These are phyloP conservation scores for Magnaporthiopsis incrustans DNA, from an alignment of 2,329 filamentous ascomycete species.

Conservation along the genomic window DNA sequence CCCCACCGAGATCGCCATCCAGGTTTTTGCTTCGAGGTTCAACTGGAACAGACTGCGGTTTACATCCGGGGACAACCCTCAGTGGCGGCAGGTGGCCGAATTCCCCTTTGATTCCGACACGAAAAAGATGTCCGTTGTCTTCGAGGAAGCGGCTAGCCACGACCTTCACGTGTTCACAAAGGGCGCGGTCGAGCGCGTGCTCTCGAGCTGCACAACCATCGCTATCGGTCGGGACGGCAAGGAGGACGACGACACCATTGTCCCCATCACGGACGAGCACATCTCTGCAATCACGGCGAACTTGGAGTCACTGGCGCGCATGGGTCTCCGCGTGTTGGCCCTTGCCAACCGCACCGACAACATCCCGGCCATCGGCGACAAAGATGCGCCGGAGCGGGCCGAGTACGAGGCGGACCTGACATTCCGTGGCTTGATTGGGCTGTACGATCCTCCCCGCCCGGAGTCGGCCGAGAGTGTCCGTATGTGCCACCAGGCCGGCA, in stretches of 20 bases:
- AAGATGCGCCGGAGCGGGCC: slow-evolving; percentile 34
- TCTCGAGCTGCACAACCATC: slow-evolving; percentile 40
- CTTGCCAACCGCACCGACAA: slow-evolving; percentile 32
- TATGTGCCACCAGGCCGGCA: slow-evolving; percentile 46
- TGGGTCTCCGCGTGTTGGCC: slow-evolving; percentile 49
- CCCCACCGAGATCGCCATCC: slow-evolving; percentile 60
- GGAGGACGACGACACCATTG: slow-evolving; percentile 18
- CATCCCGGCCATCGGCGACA: slow-evolving; percentile 14
- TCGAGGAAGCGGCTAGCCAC: slow-evolving; percentile 25
- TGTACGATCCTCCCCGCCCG: slow-evolving; percentile 60
- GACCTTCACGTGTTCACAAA: slow-evolving; percentile 33
- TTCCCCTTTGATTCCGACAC: slow-evolving; percentile 59
- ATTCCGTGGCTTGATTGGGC: slow-evolving; percentile 58
- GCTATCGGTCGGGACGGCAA: slow-evolving; percentile 22
- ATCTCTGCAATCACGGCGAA: slow-evolving; percentile 47
- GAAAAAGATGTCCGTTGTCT: slow-evolving; percentile 60
- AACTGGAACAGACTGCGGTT: slow-evolving; percentile 43
- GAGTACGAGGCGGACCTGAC: slow-evolving; percentile 51
- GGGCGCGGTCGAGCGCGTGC: slow-evolving; percentile 53
- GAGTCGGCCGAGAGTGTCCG: slow-evolving; percentile 53
- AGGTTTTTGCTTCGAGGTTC: slow-evolving; percentile 59
- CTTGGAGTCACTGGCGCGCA: slow-evolving; percentile 52
- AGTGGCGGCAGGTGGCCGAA: slow-evolving; percentile 45
- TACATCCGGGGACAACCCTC: slow-evolving; percentile 25
- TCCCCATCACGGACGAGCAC: slow-evolving; percentile 37